A percentile compares a stretch with the other conserved stretches of the same genome.
Evolutionary conservation across 768 basidiomycete species (phyloP).

Genomic region (Candolleomyces eurysporus): DNA sequence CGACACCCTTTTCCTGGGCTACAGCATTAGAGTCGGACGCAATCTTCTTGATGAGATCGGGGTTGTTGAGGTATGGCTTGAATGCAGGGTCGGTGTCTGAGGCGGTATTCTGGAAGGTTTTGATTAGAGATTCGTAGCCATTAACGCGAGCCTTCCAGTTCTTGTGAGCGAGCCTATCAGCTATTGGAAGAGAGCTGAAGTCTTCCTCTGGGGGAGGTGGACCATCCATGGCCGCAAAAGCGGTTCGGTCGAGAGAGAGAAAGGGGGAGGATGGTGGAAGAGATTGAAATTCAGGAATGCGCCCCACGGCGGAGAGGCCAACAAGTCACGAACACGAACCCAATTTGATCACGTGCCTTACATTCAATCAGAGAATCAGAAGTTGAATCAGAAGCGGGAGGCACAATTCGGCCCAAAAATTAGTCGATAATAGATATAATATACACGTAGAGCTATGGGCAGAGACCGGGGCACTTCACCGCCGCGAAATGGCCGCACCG

Average conservation of each 20-base stretch:
- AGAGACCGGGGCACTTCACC: constrained; percentile 15
- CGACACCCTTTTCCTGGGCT: constrained; percentile 96
- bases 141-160: constrained; percentile 98
- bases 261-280: background rate
- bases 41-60: constrained; percentile 81
- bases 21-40: constrained; percentile 92
- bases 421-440: background rate
- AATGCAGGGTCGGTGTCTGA: constrained; percentile 95
- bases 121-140: constrained; percentile 85
- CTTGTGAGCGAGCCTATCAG: constrained; percentile 87
- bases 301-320: background rate
- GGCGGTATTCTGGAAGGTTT: constrained; percentile 83
- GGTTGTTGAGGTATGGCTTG: constrained; percentile 78
- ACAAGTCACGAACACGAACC: constrained; percentile 7
- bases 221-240: constrained; percentile 68
- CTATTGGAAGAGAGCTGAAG: constrained; percentile 74
- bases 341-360: constrained; percentile 4
- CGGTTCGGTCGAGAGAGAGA: constrained; percentile 12
- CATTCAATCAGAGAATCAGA: background rate
- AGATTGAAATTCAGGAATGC: background rate
- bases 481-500: constrained; percentile 52
- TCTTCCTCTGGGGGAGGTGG: constrained; percentile 93
- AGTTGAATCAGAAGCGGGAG: no score
- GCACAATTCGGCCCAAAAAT: no score
- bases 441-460: background rate